These are phyloP conservation scores for Micromonas commoda DNA, from an alignment of 139 green algal genomes.

Conservation along the genomic window DNA sequence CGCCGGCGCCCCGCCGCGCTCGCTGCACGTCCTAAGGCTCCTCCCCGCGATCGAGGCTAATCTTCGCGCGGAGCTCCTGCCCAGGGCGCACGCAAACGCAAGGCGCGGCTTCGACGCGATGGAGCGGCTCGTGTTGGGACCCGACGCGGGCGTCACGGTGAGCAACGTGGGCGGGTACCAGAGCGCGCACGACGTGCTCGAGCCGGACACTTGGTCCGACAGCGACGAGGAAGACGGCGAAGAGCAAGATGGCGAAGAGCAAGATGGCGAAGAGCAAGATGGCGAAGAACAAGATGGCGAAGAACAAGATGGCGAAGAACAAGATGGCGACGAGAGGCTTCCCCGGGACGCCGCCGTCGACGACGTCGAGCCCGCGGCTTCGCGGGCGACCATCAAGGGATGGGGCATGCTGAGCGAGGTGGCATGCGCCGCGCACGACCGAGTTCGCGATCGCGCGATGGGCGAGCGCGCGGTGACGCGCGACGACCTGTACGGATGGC, in stretches of 20 bases:
- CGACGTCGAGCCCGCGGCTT: too few relatives aligned
- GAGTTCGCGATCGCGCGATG: not conserved
- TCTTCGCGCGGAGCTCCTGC: too few relatives aligned
- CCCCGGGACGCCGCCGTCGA: not conserved
- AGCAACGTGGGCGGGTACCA: not conserved
- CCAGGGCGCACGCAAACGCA: not conserved
- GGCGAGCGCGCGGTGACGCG: not conserved
- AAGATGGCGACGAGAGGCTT: not conserved
- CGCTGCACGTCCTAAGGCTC: too few relatives aligned
- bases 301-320: not conserved
- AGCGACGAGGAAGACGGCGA: not conserved
- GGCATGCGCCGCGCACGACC: not conserved
- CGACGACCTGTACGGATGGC: conserved; percentile 8
- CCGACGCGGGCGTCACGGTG: not conserved
- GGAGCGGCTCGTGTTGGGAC: not conserved
- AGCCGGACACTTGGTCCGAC: not conserved
- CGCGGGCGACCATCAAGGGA: not conserved
- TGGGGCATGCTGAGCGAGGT: not conserved
- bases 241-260: not conserved
- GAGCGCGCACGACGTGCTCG: not conserved
- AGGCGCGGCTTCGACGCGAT: not conserved
- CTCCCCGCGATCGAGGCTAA: too few relatives aligned
- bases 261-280: not conserved
- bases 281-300: not conserved
- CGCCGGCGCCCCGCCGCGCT: too few relatives aligned